Percentiles rank a stretch among this genome's conserved stretches.
These are phyloP conservation scores for Paramecium tetraurelia DNA, from an alignment of 73 alveolate genomes.

Conservation along the genomic window DNA sequence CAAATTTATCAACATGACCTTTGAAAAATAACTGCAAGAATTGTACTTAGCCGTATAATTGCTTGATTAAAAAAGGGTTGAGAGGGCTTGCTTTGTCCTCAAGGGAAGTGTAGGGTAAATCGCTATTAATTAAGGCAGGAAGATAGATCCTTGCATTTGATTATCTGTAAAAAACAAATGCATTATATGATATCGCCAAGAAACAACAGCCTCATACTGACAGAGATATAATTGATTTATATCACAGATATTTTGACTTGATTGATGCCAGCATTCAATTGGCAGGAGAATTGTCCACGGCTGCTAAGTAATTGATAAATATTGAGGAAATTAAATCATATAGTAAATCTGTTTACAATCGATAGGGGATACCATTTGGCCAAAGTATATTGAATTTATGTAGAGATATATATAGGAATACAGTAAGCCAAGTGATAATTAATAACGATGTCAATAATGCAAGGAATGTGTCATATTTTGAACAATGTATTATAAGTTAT, in stretches of 20 bases:
- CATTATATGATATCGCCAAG: slow-evolving; percentile 35
- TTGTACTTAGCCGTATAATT: neutral
- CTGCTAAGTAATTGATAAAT: neutral
- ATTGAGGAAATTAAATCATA: neutral
- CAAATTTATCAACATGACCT: slow-evolving; percentile 18
- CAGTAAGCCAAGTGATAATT: slow-evolving; percentile 5
- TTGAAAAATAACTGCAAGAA: slow-evolving; percentile 16
- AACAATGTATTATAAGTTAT: neutral
- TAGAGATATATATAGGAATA: neutral
- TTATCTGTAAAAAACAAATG: slow-evolving; percentile 21
- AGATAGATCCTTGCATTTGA: slow-evolving; percentile 44
- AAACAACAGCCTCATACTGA: neutral
- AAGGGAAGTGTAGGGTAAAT: slow-evolving; percentile 49
- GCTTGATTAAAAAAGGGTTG: slow-evolving; percentile 6
- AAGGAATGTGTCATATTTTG: slow-evolving; percentile 9
- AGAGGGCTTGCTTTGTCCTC: slow-evolving; percentile 32
- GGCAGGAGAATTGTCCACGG: neutral
- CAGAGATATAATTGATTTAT: neutral
- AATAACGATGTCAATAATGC: slow-evolving; percentile 9
- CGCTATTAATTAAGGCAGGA: neutral
- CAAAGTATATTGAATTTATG: neutral
- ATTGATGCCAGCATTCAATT: neutral
- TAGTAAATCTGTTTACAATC: neutral
- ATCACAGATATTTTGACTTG: slow-evolving; percentile 39
- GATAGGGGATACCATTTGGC: slow-evolving; percentile 26